Evolutionary conservation across 2,329 filamentous ascomycete genomes (phyloP).

Genomic region (Fusarium sambucinum): DNA sequence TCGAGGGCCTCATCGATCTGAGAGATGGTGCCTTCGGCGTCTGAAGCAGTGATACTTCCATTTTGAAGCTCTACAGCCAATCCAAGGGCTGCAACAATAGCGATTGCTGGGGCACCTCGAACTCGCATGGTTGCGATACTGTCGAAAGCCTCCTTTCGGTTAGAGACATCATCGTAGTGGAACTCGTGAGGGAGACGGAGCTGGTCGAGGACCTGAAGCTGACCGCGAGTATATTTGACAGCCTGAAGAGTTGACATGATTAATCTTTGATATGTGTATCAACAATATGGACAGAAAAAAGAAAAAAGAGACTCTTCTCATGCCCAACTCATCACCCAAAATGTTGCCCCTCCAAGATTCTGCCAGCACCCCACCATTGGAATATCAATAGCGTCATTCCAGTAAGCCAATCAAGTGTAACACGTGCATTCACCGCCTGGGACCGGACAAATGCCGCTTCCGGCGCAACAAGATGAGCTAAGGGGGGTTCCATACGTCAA

Average conservation of each 20-base stretch:
- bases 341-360: slow-evolving; percentile 51
- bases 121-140: slow-evolving; percentile 85
- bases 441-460: slow-evolving; percentile 48
- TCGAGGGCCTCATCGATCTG: slow-evolving; percentile 83
- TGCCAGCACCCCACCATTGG: slow-evolving; percentile 50
- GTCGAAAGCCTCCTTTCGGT: slow-evolving; percentile 81
- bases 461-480: slow-evolving; percentile 46
- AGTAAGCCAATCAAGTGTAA: slow-evolving; percentile 28
- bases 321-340: slow-evolving; percentile 18
- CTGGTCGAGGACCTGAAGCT: slow-evolving; percentile 83
- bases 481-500: slow-evolving; percentile 32
- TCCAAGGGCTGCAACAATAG: slow-evolving; percentile 93
- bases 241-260: slow-evolving; percentile 75
- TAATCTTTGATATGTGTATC: background rate
- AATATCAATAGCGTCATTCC: slow-evolving; percentile 34
- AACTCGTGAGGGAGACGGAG: slow-evolving; percentile 84
- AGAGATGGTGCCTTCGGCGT: slow-evolving; percentile 69
- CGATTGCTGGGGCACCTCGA: slow-evolving; percentile 90
- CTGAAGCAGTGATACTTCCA: slow-evolving; percentile 58
- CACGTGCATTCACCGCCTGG: slow-evolving; percentile 41
- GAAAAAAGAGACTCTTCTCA: slow-evolving; percentile 5
- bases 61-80: slow-evolving; percentile 85
- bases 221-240: slow-evolving; percentile 79
- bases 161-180: slow-evolving; percentile 79
- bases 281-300: background rate